Percentiles rank a stretch among this genome's conserved stretches.
phyloP scores from a whole-genome alignment of 2,329 filamentous ascomycete species.

The Hypoxylon sp. region DNA sequence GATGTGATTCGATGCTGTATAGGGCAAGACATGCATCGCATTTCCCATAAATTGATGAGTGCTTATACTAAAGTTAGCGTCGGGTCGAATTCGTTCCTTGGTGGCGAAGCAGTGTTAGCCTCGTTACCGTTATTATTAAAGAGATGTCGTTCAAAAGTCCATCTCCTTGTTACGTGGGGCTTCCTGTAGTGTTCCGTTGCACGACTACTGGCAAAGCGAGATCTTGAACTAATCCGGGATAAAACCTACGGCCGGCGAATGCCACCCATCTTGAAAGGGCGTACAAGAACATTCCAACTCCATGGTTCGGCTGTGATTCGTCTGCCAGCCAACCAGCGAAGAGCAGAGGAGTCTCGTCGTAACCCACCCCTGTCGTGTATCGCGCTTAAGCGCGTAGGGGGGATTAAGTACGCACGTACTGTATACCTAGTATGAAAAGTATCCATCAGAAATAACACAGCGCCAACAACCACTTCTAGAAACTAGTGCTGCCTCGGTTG shows the following conservation, averaged over 20 bases:
- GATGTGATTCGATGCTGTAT: conserved; percentile 2
- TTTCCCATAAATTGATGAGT: background rate
- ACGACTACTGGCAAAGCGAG: conserved; percentile 22
- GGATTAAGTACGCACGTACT: conserved; percentile 3
- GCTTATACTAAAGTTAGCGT: conserved; percentile 1
- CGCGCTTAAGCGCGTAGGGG: conserved; percentile 3
- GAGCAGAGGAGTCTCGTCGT: background rate
- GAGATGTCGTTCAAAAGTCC: conserved; percentile 10
- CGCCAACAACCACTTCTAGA: conserved; percentile 1
- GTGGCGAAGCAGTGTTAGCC: background rate
- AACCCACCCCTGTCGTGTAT: background rate
- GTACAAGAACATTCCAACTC: background rate
- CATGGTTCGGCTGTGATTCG: background rate
- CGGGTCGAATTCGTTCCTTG: background rate
- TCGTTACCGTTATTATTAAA: background rate
- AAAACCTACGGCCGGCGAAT: conserved; percentile 7
- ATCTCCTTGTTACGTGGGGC: conserved; percentile 9
- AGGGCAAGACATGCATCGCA: background rate
- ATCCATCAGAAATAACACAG: background rate
- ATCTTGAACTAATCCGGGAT: conserved; percentile 24
- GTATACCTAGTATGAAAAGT: background rate
- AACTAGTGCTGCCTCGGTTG: conserved; percentile 8
- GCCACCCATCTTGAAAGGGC: background rate
- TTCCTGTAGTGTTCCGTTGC: conserved; percentile 25
- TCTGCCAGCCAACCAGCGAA: background rate